Evolutionary conservation across 192 early-diverging fungal genomes (phyloP).

Genomic region (Chytriomyces sp.): DNA sequence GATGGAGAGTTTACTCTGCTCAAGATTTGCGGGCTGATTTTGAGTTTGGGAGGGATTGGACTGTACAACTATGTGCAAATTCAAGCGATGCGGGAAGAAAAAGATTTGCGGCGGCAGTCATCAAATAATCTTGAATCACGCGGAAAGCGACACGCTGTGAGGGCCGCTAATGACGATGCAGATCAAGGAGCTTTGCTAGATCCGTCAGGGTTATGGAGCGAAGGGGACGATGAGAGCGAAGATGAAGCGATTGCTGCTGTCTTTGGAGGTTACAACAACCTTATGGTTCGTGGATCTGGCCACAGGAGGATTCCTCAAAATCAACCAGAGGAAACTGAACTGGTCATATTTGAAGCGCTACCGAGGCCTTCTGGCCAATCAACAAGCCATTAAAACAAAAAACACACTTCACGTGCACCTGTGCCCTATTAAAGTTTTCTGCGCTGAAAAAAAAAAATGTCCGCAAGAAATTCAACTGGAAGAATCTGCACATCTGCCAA

Average conservation of each 20-base stretch:
- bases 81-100: slow-evolving; percentile 7
- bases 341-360: too few relatives aligned
- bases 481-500: too few relatives aligned
- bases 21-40: slow-evolving; percentile 76
- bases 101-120: background rate
- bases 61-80: slow-evolving; percentile 59
- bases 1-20: slow-evolving; percentile 73
- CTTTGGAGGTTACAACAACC: background rate
- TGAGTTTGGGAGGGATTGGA: slow-evolving; percentile 85
- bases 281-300: too few relatives aligned
- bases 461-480: too few relatives aligned
- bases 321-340: too few relatives aligned
- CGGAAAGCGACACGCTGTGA: background rate
- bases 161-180: background rate
- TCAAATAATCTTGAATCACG: background rate
- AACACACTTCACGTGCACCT: too few relatives aligned
- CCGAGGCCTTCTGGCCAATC: too few relatives aligned
- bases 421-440: too few relatives aligned
- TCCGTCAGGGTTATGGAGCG: background rate
- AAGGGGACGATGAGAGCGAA: slow-evolving; percentile 6
- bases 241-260: slow-evolving; percentile 23
- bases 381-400: too few relatives aligned
- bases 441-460: too few relatives aligned
- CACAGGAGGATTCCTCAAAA: too few relatives aligned
- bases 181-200: slow-evolving; percentile 6